Conservation (phyloP, 1,139 yeast genomes). For the Hyphopichia buzzinii region DNA sequence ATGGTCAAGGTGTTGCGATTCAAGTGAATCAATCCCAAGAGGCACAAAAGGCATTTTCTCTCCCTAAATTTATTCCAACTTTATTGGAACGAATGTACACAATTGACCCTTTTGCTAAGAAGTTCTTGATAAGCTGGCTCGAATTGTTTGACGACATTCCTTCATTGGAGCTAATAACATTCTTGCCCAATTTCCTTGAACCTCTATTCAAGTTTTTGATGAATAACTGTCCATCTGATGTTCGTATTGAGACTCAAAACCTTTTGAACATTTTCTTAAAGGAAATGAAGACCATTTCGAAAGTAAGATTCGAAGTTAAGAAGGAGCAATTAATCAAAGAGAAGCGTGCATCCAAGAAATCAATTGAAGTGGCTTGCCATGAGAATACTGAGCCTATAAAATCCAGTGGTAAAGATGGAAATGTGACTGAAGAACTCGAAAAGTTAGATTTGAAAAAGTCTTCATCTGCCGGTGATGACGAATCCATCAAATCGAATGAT, state of each 20-base stretch:
- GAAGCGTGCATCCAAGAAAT: constrained; percentile 5
- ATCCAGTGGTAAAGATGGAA: not conserved
- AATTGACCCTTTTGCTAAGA: constrained; percentile 87
- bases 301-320: constrained; percentile 55
- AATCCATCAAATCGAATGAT: constrained; percentile 23
- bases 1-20: constrained; percentile 50
- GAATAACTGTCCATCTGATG: constrained; percentile 85
- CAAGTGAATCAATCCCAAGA: constrained; percentile 65
- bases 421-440: not conserved
- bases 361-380: constrained; percentile 6
- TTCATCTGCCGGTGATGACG: constrained; percentile 11
- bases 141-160: constrained; percentile 90
- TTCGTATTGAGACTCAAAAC: constrained; percentile 80
- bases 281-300: constrained; percentile 74
- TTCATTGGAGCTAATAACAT: constrained; percentile 81
- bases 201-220: constrained; percentile 74
- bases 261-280: constrained; percentile 72
- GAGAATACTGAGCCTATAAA: not conserved
- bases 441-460: not conserved
- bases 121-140: constrained; percentile 91
- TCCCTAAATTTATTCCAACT: constrained; percentile 86
- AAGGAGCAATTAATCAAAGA: constrained; percentile 27
- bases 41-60: constrained; percentile 72
- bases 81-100: constrained; percentile 88
- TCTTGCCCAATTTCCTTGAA: constrained; percentile 84